Evolutionary conservation across 169 alveolate species (phyloP).

Genomic region (Cryptosporidium andersoni): DNA sequence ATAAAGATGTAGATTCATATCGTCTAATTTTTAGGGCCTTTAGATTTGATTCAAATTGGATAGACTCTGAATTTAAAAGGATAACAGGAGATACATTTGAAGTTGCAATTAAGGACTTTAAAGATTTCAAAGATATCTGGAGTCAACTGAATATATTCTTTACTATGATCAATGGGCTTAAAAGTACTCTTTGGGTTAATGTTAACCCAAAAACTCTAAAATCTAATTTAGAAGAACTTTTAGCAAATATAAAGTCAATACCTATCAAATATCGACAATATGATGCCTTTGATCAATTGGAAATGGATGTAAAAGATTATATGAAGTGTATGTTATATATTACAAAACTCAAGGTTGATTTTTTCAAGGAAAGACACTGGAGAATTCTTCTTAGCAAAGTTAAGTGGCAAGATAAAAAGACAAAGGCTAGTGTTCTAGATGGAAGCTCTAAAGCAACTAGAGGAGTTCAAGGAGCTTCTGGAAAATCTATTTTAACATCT

Average conservation of each 20-base stretch:
- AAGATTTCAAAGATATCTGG: constrained; percentile 90
- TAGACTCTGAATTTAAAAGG: constrained; percentile 19
- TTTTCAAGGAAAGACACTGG: constrained; percentile 98
- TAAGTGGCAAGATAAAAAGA: neutral
- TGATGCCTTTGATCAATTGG: constrained; percentile 92
- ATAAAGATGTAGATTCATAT: constrained; percentile 14
- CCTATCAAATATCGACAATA: constrained; percentile 87
- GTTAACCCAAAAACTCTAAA: constrained; percentile 86
- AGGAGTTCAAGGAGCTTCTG: neutral
- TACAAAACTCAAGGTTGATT: constrained; percentile 92
- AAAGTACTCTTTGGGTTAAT: constrained; percentile 85
- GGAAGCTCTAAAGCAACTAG: neutral
- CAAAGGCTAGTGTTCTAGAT: neutral
- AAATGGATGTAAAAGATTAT: constrained; percentile 77
- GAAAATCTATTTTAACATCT: neutral
- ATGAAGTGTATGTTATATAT: constrained; percentile 73
- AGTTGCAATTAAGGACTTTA: constrained; percentile 85
- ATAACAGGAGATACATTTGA: constrained; percentile 81
- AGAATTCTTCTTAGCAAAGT: constrained; percentile 83
- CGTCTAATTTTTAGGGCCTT: constrained; percentile 15
- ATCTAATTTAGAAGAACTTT: constrained; percentile 85
- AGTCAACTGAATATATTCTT: constrained; percentile 82
- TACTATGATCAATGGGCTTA: constrained; percentile 5
- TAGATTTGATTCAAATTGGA: constrained; percentile 33
- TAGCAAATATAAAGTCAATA: constrained; percentile 84